Base-by-base conservation (phyloP, 495 filamentous ascomycete genomes). In the Xeromyces bisporus region DNA sequence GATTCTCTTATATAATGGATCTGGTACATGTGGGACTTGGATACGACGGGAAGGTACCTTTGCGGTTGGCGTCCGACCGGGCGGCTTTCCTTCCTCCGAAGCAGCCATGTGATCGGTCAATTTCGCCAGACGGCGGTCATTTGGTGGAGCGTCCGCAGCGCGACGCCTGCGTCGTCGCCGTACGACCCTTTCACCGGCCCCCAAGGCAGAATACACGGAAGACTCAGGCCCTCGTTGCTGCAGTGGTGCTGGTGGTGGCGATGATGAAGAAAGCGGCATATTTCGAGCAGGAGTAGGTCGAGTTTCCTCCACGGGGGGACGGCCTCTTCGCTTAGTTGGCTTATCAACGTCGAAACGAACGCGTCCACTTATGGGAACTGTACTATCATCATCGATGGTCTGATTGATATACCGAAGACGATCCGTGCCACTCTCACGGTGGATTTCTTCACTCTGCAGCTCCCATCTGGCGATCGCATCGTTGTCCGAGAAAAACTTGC, bases 381-480 rank as follows among this genome's bases (percentile, higher is more conserved):
- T 35, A n/a, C 55, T 39, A 29, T 60, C 57, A 20, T 47, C 38
- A 13, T 38, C 30, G 12, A 60, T 38, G 1, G 50, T 51, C 23
- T 56, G 60, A 15, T 55, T 49, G 30, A 64, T 55, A 21, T 50
- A 60, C 6, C 25, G 35, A 7, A 46, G 28, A n/a, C n/a, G n/a
- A 12, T 40, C 41, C 4, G 39, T 28, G 26, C 41, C 38, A 11
- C 34, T 40, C 3, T 29, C 27, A 17, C 48, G 35, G 18, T 58
- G 42, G 5, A 58, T 16, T 2, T 48, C 46, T 31, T 54, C 42
- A 15, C 59, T 46, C 10, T 46, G 28, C 15, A 58, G 42, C 30
- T 62, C 58, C 55, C 54, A 62, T 26, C 42, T 31, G 16, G 51
- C 29, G 34, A 62, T 58, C 10, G 31, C 38, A 21, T 58, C 42